phyloP scores from a whole-genome alignment of 2,329 filamentous ascomycete genomes.

The Xylariaceae sp. region DNA sequence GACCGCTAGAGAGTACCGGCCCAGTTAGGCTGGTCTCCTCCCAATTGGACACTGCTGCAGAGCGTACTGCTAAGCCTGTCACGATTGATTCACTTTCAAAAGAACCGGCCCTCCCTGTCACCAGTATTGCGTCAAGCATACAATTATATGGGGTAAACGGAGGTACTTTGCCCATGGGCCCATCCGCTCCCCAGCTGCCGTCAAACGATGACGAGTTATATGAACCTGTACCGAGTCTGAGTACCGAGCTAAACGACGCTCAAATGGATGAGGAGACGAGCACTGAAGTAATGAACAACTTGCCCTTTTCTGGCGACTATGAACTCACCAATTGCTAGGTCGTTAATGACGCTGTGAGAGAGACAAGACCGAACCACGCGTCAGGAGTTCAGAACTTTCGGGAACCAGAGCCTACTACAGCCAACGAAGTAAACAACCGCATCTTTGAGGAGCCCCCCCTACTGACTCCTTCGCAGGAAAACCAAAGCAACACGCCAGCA shows the following conservation, averaged over 20 bases:
- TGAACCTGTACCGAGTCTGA: constrained; percentile 19
- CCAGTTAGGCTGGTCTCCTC: background rate
- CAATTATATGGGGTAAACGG: constrained; percentile 10
- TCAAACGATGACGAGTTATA: constrained; percentile 23
- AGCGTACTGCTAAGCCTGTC: background rate
- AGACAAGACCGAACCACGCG: constrained; percentile 20
- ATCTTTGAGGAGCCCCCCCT: constrained; percentile 27
- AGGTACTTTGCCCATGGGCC: constrained; percentile 19
- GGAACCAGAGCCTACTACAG: constrained; percentile 16
- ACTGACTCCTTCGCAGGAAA: constrained; percentile 30
- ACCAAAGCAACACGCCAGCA: constrained; percentile 13
- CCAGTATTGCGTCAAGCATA: background rate
- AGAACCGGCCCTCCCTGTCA: background rate
- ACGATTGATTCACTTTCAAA: background rate
- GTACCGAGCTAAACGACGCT: constrained; percentile 19
- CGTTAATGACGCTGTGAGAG: constrained; percentile 22
- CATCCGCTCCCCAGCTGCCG: constrained; percentile 17
- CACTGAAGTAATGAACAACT: constrained; percentile 20
- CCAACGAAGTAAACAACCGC: constrained; percentile 31
- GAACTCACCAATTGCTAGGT: constrained; percentile 17
- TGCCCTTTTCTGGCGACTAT: constrained; percentile 1
- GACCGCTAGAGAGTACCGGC: background rate
- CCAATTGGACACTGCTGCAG: background rate
- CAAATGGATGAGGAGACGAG: constrained; percentile 13
- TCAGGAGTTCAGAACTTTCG: constrained; percentile 6